A percentile compares a stretch with the other conserved stretches of the same genome.
Evolutionary conservation across 2,329 filamentous ascomycete species (phyloP).

Genomic region (Pseudocercospora crystallina): DNA sequence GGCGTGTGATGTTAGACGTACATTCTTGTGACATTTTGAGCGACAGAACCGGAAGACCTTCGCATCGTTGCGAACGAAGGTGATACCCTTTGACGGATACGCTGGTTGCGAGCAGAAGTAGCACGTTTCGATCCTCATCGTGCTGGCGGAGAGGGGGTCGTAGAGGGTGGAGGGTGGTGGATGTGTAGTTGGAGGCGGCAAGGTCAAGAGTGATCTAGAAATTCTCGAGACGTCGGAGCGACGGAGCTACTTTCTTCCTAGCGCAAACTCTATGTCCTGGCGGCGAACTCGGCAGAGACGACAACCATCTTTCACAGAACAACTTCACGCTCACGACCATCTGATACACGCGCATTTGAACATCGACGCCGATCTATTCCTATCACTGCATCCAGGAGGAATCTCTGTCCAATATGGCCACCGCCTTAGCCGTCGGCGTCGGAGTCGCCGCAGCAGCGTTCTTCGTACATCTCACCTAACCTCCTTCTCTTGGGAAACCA

Average conservation of each 20-base stretch:
- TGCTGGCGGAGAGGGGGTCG: neutral
- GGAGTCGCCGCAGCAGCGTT: constrained; percentile 67
- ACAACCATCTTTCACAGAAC: too few relatives aligned
- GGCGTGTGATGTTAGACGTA: constrained; percentile 19
- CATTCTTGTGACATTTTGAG: constrained; percentile 64
- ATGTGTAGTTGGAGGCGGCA: neutral
- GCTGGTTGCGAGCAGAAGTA: constrained; percentile 70
- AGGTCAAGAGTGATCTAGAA: neutral
- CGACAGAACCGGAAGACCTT: constrained; percentile 67
- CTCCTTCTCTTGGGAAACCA: neutral
- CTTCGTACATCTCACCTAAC: constrained; percentile 49
- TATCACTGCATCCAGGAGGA: too few relatives aligned
- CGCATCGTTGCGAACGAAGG: constrained; percentile 67
- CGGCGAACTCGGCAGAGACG: too few relatives aligned
- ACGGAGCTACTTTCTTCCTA: too few relatives aligned
- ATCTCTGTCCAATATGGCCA: constrained; percentile 63
- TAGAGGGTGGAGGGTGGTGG: neutral
- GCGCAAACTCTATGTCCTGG: too few relatives aligned
- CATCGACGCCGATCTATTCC: too few relatives aligned
- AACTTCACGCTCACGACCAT: too few relatives aligned
- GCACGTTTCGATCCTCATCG: constrained; percentile 61
- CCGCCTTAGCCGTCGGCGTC: constrained; percentile 58
- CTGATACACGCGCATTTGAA: too few relatives aligned
- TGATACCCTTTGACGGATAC: constrained; percentile 66
- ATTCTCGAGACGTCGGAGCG: neutral